Conservation (phyloP, 2,329 filamentous ascomycete species). For the Fusarium nematophilum region DNA sequence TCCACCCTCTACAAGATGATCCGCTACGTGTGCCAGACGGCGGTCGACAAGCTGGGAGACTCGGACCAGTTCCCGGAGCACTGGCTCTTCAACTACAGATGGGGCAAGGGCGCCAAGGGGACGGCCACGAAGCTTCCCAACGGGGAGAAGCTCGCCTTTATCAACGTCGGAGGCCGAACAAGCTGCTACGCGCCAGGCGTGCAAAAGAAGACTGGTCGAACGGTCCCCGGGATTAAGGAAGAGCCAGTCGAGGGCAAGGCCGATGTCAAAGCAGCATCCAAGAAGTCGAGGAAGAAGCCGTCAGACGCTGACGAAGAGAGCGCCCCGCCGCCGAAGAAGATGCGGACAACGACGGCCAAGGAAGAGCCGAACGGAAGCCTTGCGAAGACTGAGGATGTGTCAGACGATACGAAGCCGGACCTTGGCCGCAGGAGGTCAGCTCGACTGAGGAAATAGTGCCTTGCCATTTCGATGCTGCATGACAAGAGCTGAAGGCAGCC, state of each 20-base stretch:
- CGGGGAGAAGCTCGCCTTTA: constrained; percentile 84
- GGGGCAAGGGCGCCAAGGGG: constrained; percentile 88
- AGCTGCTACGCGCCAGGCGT: constrained; percentile 87
- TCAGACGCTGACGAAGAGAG: constrained; percentile 40
- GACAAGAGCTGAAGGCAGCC: not conserved
- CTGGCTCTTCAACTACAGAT: constrained; percentile 90
- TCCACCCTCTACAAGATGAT: constrained; percentile 77
- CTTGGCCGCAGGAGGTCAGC: constrained; percentile 39
- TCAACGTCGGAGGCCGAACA: constrained; percentile 91
- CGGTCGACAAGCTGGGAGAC: constrained; percentile 82
- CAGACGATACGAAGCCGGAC: constrained; percentile 21
- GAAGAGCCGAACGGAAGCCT: constrained; percentile 42
- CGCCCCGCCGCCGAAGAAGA: constrained; percentile 42
- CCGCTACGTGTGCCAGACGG: constrained; percentile 81
- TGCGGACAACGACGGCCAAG: constrained; percentile 31
- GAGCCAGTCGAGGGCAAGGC: constrained; percentile 49
- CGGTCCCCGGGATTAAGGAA: constrained; percentile 57
- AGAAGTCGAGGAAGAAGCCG: constrained; percentile 40
- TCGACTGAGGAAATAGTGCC: constrained; percentile 34
- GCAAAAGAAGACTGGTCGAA: constrained; percentile 79
- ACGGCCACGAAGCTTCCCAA: constrained; percentile 76
- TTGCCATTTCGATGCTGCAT: not conserved
- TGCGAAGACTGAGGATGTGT: constrained; percentile 16
- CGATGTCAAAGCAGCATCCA: constrained; percentile 37
- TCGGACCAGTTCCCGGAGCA: constrained; percentile 85